Percentiles rank a stretch among this genome's conserved stretches.
These are phyloP conservation scores for Ophiocordyceps unilateralis DNA, from an alignment of 2,329 filamentous ascomycete genomes.

Conservation along the genomic window DNA sequence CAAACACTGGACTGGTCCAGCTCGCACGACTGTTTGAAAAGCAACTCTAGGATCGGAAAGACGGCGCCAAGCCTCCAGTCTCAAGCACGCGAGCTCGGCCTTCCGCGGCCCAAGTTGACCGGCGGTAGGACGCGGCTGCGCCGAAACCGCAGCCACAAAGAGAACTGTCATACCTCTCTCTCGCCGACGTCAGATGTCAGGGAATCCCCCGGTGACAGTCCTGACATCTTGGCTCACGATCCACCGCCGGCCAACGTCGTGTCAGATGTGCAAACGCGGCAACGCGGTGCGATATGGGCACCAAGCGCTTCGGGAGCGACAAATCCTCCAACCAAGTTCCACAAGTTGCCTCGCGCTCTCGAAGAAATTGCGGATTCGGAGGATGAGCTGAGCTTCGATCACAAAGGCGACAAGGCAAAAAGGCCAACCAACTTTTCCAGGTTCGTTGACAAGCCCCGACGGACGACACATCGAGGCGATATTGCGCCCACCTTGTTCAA, in stretches of 20 bases:
- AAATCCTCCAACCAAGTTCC: constrained; percentile 6
- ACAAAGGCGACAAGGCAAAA: neutral
- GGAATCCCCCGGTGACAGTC: constrained; percentile 5
- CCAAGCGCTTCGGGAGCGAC: neutral
- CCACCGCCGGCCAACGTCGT: constrained; percentile 7
- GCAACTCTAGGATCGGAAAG: neutral
- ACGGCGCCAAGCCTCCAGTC: neutral
- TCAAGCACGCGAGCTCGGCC: too few relatives aligned
- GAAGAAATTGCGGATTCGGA: constrained; percentile 9
- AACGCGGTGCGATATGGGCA: constrained; percentile 1
- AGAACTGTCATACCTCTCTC: neutral
- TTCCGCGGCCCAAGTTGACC: neutral
- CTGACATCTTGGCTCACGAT: constrained; percentile 8
- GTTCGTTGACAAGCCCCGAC: neutral
- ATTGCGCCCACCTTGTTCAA: constrained; percentile 9
- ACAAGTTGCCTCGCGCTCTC: neutral
- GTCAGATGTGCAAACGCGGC: constrained; percentile 7
- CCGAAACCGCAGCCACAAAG: neutral
- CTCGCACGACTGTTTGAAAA: neutral
- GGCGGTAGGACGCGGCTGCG: neutral
- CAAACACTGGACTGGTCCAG: neutral
- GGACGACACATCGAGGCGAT: constrained; percentile 9
- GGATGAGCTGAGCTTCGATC: constrained; percentile 11
- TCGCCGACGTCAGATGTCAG: neutral
- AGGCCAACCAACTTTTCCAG: constrained; percentile 5